Percentiles rank a stretch among this genome's conserved stretches.
These are phyloP conservation scores for Penicillium sp. DNA, from an alignment of 2,329 filamentous ascomycete species.

Conservation along the genomic window DNA sequence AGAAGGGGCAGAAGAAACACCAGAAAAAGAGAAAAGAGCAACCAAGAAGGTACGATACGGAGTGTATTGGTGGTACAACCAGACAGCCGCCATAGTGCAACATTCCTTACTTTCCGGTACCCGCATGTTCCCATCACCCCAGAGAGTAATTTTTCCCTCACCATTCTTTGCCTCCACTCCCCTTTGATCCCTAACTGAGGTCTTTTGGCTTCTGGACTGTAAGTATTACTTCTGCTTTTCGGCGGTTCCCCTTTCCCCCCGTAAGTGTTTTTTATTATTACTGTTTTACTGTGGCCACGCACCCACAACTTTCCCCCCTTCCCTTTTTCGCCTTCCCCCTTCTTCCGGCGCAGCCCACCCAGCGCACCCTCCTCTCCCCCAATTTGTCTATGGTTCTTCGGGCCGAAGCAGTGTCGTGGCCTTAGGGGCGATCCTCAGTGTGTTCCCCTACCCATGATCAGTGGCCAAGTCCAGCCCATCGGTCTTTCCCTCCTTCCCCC, in stretches of 20 bases:
- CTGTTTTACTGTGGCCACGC: conserved; percentile 20
- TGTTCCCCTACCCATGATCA: conserved; percentile 1
- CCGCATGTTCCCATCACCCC: background rate
- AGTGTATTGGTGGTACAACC: conserved; percentile 9
- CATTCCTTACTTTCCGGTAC: background rate
- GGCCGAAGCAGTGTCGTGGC: conserved; percentile 11
- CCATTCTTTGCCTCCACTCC: conserved; percentile 23
- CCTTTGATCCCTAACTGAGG: conserved; percentile 22
- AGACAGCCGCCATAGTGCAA: background rate
- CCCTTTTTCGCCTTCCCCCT: conserved; percentile 2
- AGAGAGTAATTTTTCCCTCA: conserved; percentile 19
- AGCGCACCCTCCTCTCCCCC: conserved; percentile 11
- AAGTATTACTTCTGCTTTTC: conserved; percentile 19
- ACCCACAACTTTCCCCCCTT: conserved; percentile 10
- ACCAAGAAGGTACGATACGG: conserved; percentile 1
- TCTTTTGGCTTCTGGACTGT: conserved; percentile 14
- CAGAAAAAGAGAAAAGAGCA: background rate
- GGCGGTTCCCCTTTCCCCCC: background rate
- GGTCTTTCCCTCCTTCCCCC: background rate
- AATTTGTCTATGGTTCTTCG: conserved; percentile 12
- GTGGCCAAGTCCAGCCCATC: background rate
- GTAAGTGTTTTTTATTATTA: background rate
- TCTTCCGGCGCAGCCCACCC: conserved; percentile 10
- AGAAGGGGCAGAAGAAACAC: background rate
- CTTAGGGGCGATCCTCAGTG: conserved; percentile 8